Base-by-base conservation (phyloP, 345 rosid genomes). In the Euphorbia tirucalli region DNA sequence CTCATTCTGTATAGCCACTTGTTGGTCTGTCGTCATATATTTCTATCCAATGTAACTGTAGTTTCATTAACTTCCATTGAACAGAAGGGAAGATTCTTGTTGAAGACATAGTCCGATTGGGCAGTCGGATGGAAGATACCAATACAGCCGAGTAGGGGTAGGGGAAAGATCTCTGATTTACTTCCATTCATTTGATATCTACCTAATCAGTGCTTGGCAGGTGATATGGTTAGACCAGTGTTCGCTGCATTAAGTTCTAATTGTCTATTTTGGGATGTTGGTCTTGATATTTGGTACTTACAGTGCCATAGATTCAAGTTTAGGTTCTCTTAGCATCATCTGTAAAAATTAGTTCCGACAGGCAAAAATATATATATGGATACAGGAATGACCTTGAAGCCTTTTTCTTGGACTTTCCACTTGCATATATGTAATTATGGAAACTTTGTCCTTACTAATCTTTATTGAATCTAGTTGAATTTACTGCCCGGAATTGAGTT, bases 11-110 rank as follows among this genome's bases (percentile, higher is more conserved):
- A 48, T 11, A 48, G 18, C 48, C 9, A 22, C 46, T 19, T 5
- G 25, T 8, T 18, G 28, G 9, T 27, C 9, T 11, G 22, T 61
- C 30, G 43, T 43, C 50, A 13, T 46, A 24, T 27, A 54, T 71
- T 0, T 49, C 49, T 77, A 63, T 39, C 49, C 3, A 22, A 15
- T 16, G 24, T 63, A 44, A 49, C 52, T 46, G 13, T 50, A 16
- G 13, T 55, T 35, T 61, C 61, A 18, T 58, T 44, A 22, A 19
- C 28, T 22, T 79, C 66, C 25, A 70, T 54, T 74, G 72, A 74
- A 76, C 78, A 92, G 98, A 94, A 77, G 97, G 98, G 75, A 94
- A 90, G 85, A 92, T 94, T 69, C 91, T 90, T 44, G 95, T 94
- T 69, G 97, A 94, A 79, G 98, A 94, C 86, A 94, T 94, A 49